Percentiles rank a stretch among this genome's conserved stretches.
These are phyloP conservation scores for Yamadazyma sp. DNA, from an alignment of 805 yeast genomes.

Conservation along the genomic window DNA sequence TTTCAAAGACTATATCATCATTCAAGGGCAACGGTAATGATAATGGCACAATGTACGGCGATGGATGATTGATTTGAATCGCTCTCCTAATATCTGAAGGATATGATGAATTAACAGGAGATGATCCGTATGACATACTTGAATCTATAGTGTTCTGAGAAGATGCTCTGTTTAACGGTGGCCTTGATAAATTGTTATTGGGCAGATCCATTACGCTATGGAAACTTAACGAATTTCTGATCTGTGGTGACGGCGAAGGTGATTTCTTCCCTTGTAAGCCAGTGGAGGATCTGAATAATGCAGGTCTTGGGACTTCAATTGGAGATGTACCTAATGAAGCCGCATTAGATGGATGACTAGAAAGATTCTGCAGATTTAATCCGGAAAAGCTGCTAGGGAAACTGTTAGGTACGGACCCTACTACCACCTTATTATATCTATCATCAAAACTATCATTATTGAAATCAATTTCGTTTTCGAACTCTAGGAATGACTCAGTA, in stretches of 20 bases:
- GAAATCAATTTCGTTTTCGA: conserved; percentile 10
- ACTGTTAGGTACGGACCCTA: conserved; percentile 12
- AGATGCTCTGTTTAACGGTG: conserved; percentile 27
- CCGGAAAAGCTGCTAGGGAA: conserved; percentile 1
- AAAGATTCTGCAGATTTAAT: background rate
- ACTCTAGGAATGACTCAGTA: conserved; percentile 12
- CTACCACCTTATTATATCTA: conserved; percentile 12
- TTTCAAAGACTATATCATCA: conserved; percentile 43
- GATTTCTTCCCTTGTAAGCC: conserved; percentile 4
- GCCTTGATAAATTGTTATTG: conserved; percentile 15
- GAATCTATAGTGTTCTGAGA: conserved; percentile 39
- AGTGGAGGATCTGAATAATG: conserved; percentile 14
- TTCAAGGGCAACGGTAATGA: conserved; percentile 41
- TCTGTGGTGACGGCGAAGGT: conserved; percentile 13
- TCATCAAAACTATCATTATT: conserved; percentile 9
- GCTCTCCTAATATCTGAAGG: conserved; percentile 7
- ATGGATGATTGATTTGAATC: conserved; percentile 17
- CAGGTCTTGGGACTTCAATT: conserved; percentile 11
- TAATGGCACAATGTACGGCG: conserved; percentile 40
- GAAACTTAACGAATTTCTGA: conserved; percentile 13
- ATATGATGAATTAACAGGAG: conserved; percentile 7
- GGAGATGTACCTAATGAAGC: conserved; percentile 10
- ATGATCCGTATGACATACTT: conserved; percentile 16
- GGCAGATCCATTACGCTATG: conserved; percentile 9
- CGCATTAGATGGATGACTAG: background rate